These are phyloP conservation scores for Pythium guiyangense DNA, from an alignment of 352 stramenopile genomes.

Conservation along the genomic window DNA sequence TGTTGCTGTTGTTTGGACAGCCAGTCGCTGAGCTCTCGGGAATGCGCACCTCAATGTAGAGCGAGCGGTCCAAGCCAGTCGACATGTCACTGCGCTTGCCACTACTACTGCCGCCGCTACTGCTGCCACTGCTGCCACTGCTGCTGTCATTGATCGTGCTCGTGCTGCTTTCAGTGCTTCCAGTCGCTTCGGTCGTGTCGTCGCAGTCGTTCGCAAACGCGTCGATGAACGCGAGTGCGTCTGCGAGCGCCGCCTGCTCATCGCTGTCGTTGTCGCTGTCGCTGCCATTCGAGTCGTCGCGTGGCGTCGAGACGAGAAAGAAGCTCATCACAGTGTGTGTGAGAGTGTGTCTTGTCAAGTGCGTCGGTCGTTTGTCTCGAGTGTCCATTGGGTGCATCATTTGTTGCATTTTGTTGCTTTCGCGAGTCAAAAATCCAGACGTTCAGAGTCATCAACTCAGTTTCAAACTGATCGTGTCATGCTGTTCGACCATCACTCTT, in stretches of 20 bases:
- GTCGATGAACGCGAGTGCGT: slow-evolving; percentile 12
- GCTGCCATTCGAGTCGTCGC: no score
- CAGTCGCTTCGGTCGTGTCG: background rate
- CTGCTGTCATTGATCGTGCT: no score
- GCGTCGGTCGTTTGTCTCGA: no score
- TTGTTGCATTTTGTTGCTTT: no score
- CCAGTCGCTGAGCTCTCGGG: background rate
- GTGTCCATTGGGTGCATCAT: no score
- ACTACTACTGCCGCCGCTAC: background rate
- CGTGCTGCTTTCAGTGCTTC: background rate
- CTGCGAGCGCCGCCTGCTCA: slow-evolving; percentile 6
- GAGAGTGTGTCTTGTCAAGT: background rate
- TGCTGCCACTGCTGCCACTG: no score
- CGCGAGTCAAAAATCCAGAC: no score
- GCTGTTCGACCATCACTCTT: no score
- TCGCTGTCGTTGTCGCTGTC: no score
- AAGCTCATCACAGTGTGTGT: slow-evolving; percentile 9
- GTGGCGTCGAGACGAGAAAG: background rate
- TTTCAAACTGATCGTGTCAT: no score
- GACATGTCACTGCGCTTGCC: background rate
- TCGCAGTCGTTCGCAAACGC: slow-evolving; percentile 3
- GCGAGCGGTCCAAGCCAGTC: background rate
- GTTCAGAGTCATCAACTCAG: no score
- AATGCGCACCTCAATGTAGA: slow-evolving; percentile 4
- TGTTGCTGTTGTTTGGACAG: background rate